phyloP scores from a whole-genome alignment of 2,329 filamentous ascomycete genomes.

The Tolypocladium tropicale region DNA sequence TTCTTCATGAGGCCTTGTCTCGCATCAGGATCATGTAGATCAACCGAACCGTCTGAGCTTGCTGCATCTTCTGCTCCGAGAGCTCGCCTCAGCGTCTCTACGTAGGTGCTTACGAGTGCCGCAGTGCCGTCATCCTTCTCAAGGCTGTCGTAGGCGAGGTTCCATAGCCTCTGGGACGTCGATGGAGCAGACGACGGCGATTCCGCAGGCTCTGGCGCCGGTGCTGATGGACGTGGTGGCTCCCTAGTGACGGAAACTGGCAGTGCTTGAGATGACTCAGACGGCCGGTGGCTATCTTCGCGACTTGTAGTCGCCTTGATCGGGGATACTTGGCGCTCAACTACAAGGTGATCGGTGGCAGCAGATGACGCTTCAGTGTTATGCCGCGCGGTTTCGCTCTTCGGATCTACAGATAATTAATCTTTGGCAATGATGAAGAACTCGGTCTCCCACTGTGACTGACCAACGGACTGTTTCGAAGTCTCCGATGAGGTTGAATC shows the following conservation, averaged over 20 bases:
- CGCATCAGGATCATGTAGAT: neutral
- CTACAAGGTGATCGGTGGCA: neutral
- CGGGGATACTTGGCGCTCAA: neutral
- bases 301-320: neutral
- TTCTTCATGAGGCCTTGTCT: neutral
- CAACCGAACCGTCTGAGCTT: neutral
- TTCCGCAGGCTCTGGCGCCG: neutral
- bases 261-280: neutral
- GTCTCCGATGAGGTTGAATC: neutral
- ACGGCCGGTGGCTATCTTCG: neutral
- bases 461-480: neutral
- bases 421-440: neutral
- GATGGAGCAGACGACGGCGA: neutral
- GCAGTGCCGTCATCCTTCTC: neutral
- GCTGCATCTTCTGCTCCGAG: neutral
- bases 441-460: neutral
- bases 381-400: neutral
- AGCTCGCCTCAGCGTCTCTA: neutral
- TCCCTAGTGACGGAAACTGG: too few species aligned
- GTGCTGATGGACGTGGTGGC: too few species aligned
- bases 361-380: neutral
- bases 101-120: neutral
- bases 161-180: neutral
- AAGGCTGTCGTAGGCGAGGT: neutral
- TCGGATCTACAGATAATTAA: neutral